A percentile compares a stretch with the other conserved stretches of the same genome.
Evolutionary conservation across 768 basidiomycete species (phyloP).

Genomic region (Mycena polygramma): DNA sequence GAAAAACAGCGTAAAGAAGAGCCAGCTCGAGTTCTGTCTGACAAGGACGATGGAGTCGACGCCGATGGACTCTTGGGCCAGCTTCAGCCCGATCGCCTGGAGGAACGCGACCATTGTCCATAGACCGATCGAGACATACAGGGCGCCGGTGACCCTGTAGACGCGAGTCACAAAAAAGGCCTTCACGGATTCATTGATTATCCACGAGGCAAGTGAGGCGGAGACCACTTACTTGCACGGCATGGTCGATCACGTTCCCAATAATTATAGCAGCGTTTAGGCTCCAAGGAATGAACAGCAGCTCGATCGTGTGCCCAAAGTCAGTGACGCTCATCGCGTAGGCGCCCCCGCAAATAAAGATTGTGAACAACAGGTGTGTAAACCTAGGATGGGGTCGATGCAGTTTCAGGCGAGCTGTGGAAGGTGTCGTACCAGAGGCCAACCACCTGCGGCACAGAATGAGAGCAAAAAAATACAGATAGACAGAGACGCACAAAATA

Average conservation of each 20-base stretch:
- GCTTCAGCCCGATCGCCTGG: no score
- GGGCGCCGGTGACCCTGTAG: no score
- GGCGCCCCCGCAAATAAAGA: background rate
- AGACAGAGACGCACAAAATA: no score
- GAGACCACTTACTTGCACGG: constrained; percentile 6
- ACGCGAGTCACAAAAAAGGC: background rate
- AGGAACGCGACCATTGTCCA: no score
- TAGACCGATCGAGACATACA: no score
- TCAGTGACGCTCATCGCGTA: constrained; percentile 27
- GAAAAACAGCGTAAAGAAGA: constrained; percentile 21
- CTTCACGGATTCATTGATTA: background rate
- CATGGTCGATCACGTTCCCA: constrained; percentile 15
- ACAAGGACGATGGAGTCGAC: background rate
- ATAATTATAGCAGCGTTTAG: background rate
- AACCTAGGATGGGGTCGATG: no score
- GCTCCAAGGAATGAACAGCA: constrained; percentile 16
- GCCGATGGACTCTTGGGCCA: no score
- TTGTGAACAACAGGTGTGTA: no score
- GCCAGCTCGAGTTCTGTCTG: background rate
- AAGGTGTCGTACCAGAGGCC: no score
- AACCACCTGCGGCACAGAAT: no score
- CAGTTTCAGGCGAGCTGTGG: no score
- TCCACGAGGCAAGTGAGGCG: background rate
- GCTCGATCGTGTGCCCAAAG: constrained; percentile 7
- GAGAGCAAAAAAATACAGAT: no score